These are phyloP conservation scores for Colletotrichum tabaci DNA, from an alignment of 2,329 filamentous ascomycete genomes.

Conservation along the genomic window DNA sequence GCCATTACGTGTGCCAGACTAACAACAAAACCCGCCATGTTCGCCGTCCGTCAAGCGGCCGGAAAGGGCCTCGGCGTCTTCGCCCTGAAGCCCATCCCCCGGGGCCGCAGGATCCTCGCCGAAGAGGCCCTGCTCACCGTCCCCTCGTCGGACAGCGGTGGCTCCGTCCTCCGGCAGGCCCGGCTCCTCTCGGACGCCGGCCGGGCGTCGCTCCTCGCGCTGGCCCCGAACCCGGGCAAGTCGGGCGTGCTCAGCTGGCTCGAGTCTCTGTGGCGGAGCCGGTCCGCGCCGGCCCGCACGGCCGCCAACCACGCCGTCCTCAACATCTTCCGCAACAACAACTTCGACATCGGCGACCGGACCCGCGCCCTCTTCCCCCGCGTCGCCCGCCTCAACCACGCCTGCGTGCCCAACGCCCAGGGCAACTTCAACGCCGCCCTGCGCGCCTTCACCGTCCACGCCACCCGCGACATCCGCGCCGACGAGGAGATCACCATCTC, in stretches of 20 bases:
- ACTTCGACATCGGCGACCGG: slow-evolving; percentile 34
- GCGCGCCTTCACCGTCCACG: slow-evolving; percentile 30
- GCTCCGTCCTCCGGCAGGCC: slow-evolving; percentile 22
- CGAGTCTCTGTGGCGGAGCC: slow-evolving; percentile 39
- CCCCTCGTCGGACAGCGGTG: slow-evolving; percentile 24
- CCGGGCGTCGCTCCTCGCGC: slow-evolving; percentile 19
- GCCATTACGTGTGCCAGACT: too few relatives aligned
- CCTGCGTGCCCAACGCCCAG: slow-evolving; percentile 39
- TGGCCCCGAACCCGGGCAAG: slow-evolving; percentile 31
- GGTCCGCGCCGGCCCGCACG: slow-evolving; percentile 10
- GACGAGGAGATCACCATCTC: slow-evolving; percentile 41
- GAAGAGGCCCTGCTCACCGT: slow-evolving; percentile 36
- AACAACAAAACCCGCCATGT: slow-evolving; percentile 1
- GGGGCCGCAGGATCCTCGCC: slow-evolving; percentile 32
- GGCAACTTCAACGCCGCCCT: slow-evolving; percentile 33
- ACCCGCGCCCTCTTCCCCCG: slow-evolving; percentile 29
- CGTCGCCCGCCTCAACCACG: slow-evolving; percentile 38
- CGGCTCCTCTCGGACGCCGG: slow-evolving; percentile 19
- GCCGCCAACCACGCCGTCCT: slow-evolving; percentile 36
- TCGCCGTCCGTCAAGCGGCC: slow-evolving; percentile 29
- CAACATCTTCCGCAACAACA: slow-evolving; percentile 41
- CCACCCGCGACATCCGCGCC: slow-evolving; percentile 20
- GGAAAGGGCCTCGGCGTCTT: slow-evolving; percentile 40
- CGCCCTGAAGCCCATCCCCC: slow-evolving; percentile 21
- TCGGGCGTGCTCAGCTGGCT: slow-evolving; percentile 31